A percentile compares a stretch with the other conserved stretches of the same genome.
Conservation (phyloP, 2,329 filamentous ascomycete genomes). For the Paecilomyces niveus region DNA sequence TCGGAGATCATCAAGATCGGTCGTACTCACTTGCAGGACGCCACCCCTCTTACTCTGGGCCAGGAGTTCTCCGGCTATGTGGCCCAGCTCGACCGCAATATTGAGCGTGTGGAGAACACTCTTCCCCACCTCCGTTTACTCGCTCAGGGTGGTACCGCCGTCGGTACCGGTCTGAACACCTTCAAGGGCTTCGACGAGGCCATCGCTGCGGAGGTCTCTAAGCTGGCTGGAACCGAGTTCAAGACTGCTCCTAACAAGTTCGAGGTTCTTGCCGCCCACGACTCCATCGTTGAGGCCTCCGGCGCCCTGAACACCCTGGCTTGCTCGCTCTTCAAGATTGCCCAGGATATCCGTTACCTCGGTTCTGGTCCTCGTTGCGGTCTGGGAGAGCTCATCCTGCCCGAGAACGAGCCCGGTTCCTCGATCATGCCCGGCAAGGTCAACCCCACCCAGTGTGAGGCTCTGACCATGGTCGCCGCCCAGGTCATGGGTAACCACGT, state of each 20-base stretch:
- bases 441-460: constrained; percentile 97
- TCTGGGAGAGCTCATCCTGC: constrained; percentile 84
- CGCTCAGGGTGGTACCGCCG: constrained; percentile 92
- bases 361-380: constrained; percentile 94
- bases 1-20: constrained; percentile 98
- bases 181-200: constrained; percentile 92
- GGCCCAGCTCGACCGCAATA: constrained; percentile 83
- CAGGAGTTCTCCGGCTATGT: constrained; percentile 99
- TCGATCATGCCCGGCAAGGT: constrained; percentile 99
- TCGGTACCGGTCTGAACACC: constrained; percentile 96
- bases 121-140: constrained; percentile 80
- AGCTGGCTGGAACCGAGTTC: constrained; percentile 89
- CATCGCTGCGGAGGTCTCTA: constrained; percentile 82
- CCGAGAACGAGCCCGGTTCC: constrained; percentile 95
- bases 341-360: constrained; percentile 94
- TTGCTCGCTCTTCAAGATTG: constrained; percentile 90
- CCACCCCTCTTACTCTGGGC: constrained; percentile 86
- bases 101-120: constrained; percentile 75
- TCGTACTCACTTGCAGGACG: constrained; percentile 93
- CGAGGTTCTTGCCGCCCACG: constrained; percentile 90
- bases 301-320: constrained; percentile 92
- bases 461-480: constrained; percentile 92
- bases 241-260: constrained; percentile 98
- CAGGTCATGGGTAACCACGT: constrained; percentile 98
- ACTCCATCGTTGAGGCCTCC: constrained; percentile 89